Evolutionary conservation across 192 early-diverging fungal genomes (phyloP).

Genomic region (Polychytrium aggregatum): DNA sequence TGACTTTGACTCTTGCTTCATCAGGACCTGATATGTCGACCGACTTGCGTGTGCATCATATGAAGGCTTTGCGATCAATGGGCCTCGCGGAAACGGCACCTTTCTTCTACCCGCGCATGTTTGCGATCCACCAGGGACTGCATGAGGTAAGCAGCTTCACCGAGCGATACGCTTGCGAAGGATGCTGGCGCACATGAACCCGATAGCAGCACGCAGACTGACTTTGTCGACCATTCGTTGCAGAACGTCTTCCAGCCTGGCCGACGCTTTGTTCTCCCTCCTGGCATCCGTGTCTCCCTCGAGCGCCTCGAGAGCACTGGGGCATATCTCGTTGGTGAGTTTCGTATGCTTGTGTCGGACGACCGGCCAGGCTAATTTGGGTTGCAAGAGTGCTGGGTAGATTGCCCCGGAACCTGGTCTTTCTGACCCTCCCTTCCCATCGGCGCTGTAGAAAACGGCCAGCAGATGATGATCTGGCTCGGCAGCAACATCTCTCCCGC

Average conservation of each 20-base stretch:
- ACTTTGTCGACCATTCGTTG: no score
- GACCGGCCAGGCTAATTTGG: no score
- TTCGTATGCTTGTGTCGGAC: no score
- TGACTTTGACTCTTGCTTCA: neutral
- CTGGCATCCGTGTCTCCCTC: constrained; percentile 60
- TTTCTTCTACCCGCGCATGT: constrained; percentile 76
- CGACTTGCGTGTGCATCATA: constrained; percentile 69
- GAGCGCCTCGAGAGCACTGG: constrained; percentile 63
- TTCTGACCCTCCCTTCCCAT: no score
- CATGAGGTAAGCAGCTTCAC: constrained; percentile 27
- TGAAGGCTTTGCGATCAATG: constrained; percentile 67
- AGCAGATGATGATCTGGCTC: constrained; percentile 73
- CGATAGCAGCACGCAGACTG: no score
- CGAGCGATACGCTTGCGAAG: no score
- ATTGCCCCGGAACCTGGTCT: no score
- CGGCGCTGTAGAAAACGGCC: constrained; percentile 81
- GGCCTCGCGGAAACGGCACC: constrained; percentile 62
- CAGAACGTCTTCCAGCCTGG: no score
- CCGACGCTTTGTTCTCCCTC: no score
- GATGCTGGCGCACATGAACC: no score
- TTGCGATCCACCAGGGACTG: constrained; percentile 54
- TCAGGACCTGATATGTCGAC: constrained; percentile 57
- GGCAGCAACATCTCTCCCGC: constrained; percentile 56
- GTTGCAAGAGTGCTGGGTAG: no score
- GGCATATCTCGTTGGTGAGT: constrained; percentile 67